These are phyloP conservation scores for Ehretia macrophylla DNA, from an alignment of 257 asterid genomes.

Conservation along the genomic window DNA sequence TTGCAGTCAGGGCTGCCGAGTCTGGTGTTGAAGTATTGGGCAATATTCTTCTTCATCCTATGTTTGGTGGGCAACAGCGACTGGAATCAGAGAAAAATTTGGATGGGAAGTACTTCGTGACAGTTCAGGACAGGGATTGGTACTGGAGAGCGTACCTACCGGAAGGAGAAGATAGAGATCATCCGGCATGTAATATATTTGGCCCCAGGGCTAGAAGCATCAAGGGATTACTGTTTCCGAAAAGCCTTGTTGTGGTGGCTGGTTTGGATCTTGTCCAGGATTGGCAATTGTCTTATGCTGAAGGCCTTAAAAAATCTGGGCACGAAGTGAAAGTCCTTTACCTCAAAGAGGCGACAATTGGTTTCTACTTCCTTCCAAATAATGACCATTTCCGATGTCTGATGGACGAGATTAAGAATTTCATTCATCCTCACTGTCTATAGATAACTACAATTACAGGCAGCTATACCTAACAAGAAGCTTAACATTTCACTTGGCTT, in stretches of 20 bases:
- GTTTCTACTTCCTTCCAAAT: constrained; percentile 47
- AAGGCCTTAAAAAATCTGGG: constrained; percentile 33
- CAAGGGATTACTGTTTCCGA: constrained; percentile 26
- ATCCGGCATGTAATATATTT: constrained; percentile 43
- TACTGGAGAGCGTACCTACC: constrained; percentile 45
- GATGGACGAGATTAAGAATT: constrained; percentile 34
- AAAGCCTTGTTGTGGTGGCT: constrained; percentile 36
- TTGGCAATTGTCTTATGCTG: constrained; percentile 41
- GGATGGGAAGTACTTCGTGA: constrained; percentile 40
- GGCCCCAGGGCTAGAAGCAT: constrained; percentile 35
- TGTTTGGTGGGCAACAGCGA: constrained; percentile 39
- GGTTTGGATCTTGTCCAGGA: constrained; percentile 45
- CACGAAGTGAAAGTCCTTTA: constrained; percentile 36
- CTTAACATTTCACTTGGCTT: constrained; percentile 22
- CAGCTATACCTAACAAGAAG: constrained; percentile 31
- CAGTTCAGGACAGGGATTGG: constrained; percentile 46
- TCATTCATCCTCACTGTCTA: constrained; percentile 36
- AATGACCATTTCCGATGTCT: constrained; percentile 39
- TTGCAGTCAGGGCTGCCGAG: constrained; percentile 29
- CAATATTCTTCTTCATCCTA: constrained; percentile 37
- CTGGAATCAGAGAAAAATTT: constrained; percentile 32
- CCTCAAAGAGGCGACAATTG: constrained; percentile 40
- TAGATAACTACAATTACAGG: constrained; percentile 28
- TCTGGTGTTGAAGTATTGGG: constrained; percentile 31
- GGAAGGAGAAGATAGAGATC: constrained; percentile 44